These are phyloP conservation scores for Sphaerobolus stellatus DNA, from an alignment of 1,284 basidiomycete species.

Conservation along the genomic window DNA sequence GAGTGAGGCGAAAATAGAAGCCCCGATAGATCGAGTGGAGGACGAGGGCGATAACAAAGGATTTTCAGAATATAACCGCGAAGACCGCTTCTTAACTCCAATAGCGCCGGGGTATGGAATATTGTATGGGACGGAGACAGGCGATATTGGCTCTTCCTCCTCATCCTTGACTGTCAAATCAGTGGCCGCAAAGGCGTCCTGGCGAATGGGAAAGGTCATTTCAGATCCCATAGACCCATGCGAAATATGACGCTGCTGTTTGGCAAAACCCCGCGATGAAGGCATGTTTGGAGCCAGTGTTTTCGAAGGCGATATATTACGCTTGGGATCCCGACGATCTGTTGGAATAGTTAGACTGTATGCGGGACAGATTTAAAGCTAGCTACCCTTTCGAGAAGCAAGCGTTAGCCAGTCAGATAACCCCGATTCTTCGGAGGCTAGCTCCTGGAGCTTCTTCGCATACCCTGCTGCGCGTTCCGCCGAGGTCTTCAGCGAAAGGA, in stretches of 20 bases:
- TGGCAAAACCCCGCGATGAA: constrained; percentile 26
- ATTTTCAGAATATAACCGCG: constrained; percentile 15
- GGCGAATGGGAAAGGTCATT: constrained; percentile 72
- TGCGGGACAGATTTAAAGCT: constrained; percentile 14
- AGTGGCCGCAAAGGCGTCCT: constrained; percentile 73
- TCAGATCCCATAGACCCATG: constrained; percentile 70
- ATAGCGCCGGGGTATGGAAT: constrained; percentile 67
- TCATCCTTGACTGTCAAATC: constrained; percentile 56
- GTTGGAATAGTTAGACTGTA: constrained; percentile 19
- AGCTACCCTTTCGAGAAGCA: constrained; percentile 57
- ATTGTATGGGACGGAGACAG: constrained; percentile 54
- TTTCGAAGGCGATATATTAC: neutral
- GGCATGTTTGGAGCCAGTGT: too few species aligned
- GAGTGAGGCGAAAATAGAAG: constrained; percentile 70
- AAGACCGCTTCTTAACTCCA: constrained; percentile 18
- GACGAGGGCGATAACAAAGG: constrained; percentile 42
- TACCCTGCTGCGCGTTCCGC: constrained; percentile 78
- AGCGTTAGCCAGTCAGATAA: constrained; percentile 70
- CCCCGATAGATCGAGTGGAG: constrained; percentile 25
- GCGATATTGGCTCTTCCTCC: constrained; percentile 45
- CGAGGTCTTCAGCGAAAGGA: constrained; percentile 57
- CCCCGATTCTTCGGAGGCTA: constrained; percentile 76
- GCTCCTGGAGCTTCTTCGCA: constrained; percentile 80
- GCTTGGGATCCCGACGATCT: constrained; percentile 26
- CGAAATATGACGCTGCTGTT: constrained; percentile 62